phyloP scores from a whole-genome alignment of 805 yeast genomes.

The Lipomyces anomalus region DNA sequence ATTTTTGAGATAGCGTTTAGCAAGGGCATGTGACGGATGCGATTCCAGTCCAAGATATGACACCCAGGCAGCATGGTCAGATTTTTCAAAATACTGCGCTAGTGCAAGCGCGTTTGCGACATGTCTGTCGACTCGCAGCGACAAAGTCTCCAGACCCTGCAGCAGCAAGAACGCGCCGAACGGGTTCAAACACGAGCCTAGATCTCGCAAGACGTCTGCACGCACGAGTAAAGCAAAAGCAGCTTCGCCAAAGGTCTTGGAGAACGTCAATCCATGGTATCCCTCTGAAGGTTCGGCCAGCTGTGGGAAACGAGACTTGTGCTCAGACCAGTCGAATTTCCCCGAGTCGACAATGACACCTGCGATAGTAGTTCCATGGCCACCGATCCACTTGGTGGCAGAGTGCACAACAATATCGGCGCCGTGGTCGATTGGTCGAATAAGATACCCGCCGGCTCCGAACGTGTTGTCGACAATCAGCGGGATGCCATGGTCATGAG shows the following conservation, averaged over 20 bases:
- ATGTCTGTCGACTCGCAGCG: constrained; percentile 91
- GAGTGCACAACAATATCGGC: constrained; percentile 91
- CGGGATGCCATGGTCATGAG: constrained; percentile 83
- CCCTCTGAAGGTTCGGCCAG: constrained; percentile 87
- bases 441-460: constrained; percentile 91
- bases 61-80: constrained; percentile 79
- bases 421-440: constrained; percentile 80
- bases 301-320: constrained; percentile 87
- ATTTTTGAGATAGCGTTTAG: constrained; percentile 72
- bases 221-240: constrained; percentile 79
- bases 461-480: constrained; percentile 93
- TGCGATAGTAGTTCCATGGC: constrained; percentile 92
- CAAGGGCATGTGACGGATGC: constrained; percentile 70
- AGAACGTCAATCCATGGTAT: constrained; percentile 80
- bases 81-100: constrained; percentile 67
- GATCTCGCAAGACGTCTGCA: constrained; percentile 80
- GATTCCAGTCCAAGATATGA: constrained; percentile 85
- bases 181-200: constrained; percentile 86
- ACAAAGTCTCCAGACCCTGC: constrained; percentile 91
- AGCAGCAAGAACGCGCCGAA: constrained; percentile 78
- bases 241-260: constrained; percentile 68
- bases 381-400: constrained; percentile 97
- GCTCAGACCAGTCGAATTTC: constrained; percentile 82
- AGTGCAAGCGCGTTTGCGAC: constrained; percentile 73
- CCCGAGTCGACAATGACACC: constrained; percentile 90